Evolutionary conservation across 2,329 filamentous ascomycete species (phyloP).

Genomic region (Claviceps pazoutovae): DNA sequence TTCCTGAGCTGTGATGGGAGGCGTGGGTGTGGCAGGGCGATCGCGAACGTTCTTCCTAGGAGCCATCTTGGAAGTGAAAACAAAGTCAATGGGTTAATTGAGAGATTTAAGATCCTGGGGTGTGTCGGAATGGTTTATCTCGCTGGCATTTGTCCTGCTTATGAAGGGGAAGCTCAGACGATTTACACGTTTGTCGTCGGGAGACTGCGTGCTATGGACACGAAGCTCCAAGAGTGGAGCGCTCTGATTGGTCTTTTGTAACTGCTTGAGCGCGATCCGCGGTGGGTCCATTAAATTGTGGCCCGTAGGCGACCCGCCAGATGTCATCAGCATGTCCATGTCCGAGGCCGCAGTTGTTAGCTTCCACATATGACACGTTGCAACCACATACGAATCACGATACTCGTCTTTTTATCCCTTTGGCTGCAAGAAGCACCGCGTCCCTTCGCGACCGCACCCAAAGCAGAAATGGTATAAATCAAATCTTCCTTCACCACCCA

Average conservation of each 20-base stretch:
- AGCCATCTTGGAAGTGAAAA: conserved; percentile 25
- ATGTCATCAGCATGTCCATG: background rate
- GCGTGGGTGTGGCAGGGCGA: conserved; percentile 8
- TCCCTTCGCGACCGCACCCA: background rate
- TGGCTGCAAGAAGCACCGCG: background rate
- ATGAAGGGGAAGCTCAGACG: background rate
- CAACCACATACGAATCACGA: background rate
- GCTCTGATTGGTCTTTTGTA: conserved; percentile 18
- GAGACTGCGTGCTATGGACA: conserved; percentile 13
- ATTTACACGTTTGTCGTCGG: no score
- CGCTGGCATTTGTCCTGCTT: background rate
- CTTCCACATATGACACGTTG: background rate
- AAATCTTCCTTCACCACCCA: background rate
- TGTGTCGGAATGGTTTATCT: background rate
- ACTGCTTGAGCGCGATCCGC: background rate
- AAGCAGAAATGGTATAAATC: background rate
- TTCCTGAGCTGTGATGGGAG: conserved; percentile 2
- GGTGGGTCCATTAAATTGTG: background rate
- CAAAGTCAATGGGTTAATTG: background rate
- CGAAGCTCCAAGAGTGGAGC: conserved; percentile 20
- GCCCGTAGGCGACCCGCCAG: background rate
- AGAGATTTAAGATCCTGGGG: background rate
- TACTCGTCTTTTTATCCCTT: no score
- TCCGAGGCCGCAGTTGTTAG: background rate
- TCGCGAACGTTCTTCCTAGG: conserved; percentile 33